Evolutionary conservation across 1,139 yeast genomes (phyloP), one percentile per base, ranked within the genome.

Genomic region (Debaryomyces nepalensis): DNA sequence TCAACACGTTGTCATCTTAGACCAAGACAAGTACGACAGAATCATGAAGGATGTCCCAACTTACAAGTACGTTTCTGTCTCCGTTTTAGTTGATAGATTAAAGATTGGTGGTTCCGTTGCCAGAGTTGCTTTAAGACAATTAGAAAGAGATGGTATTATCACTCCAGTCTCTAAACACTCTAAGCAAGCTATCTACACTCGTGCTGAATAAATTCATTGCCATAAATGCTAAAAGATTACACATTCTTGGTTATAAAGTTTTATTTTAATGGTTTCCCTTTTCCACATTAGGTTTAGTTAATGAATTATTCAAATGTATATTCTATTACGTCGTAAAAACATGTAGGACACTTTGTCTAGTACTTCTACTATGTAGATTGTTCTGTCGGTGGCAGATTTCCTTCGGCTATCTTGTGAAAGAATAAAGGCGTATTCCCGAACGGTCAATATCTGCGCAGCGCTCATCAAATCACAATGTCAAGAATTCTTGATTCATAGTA

Each of bases 41-140:
- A 88, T 93, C 81, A 77, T 90, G 81, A 95, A 93, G 88, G 99
- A 95, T 73, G 97, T 93, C 54, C 97, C 98, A 80, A 88, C 97
- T 63, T 93, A 86, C 95, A 93, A 95, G 85, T 90, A 83, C 75
- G 96, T 93, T 62, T 88, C 99, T 54, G 97, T 93, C 63, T 91
- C 98, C 55, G 97, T 93, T 59, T 84, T 93, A 67, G 99, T 93
- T 68, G 99, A 93, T 80, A 91, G 99, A 84, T 85, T 95, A 76
- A 93, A 95, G 95, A 81, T 93, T 67, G 96, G 96, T 81, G 99
- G 99, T 75, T 91, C 99, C 55, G 67, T 93, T 68, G 99, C 99
- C 67, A 91, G 99, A 80, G 86, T 89, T 72, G 99, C 98, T 68
- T 86, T 93, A 72, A 84, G 81, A 75, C 97, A 93, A 72, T 88